Evolutionary conservation across 306 rosid species (phyloP).

Genomic region (Gastrolobium bilobum): DNA sequence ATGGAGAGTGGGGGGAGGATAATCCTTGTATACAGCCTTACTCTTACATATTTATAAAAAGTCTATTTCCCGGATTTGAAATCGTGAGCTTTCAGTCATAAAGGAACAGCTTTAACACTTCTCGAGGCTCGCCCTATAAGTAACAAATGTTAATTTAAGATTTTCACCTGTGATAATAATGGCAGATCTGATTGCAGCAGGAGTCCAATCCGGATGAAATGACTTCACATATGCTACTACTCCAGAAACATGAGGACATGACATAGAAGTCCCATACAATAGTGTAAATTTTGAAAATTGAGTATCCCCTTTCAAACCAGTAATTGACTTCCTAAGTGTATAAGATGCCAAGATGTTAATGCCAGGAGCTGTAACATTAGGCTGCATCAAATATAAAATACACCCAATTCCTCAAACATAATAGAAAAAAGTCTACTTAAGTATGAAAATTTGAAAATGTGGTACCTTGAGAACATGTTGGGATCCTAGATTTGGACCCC

Average conservation of each 20-base stretch:
- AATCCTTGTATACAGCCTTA: too few relatives aligned
- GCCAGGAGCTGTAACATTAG: conserved; percentile 93
- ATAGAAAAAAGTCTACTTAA: not conserved
- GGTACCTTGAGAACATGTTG: conserved; percentile 75
- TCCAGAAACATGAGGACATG: conserved; percentile 96
- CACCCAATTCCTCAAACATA: not conserved
- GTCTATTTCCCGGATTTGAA: too few relatives aligned
- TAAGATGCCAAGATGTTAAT: conserved; percentile 80
- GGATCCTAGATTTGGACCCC: conserved; percentile 84
- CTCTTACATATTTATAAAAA: too few relatives aligned
- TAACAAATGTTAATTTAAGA: not conserved
- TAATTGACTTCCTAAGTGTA: conserved; percentile 71
- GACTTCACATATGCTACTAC: conserved; percentile 89
- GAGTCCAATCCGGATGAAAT: conserved; percentile 86
- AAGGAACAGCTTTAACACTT: too few relatives aligned
- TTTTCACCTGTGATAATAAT: conserved; percentile 78
- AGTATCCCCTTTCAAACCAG: conserved; percentile 77
- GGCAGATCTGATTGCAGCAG: conserved; percentile 84
- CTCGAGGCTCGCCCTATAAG: too few relatives aligned
- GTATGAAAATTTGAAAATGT: conserved; percentile 13
- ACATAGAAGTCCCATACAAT: conserved; percentile 69
- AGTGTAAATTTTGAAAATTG: conserved; percentile 82
- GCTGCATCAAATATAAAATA: conserved; percentile 58
- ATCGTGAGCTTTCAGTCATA: too few relatives aligned
- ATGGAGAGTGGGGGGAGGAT: too few relatives aligned